phyloP scores from a whole-genome alignment of 1,284 basidiomycete species.

The Serendipita sp. region DNA sequence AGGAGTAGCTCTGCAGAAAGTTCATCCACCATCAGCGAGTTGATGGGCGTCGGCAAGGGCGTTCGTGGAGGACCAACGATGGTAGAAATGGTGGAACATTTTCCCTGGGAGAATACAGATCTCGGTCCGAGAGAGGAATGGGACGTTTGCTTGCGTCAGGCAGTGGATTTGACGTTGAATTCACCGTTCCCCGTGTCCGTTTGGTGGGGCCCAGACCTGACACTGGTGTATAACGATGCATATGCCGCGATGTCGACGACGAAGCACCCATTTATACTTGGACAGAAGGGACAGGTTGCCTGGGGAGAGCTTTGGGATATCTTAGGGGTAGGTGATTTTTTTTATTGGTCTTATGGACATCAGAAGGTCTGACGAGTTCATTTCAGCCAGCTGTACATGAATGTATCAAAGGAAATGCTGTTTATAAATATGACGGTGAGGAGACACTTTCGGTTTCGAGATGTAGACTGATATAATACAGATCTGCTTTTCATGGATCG shows the following conservation, averaged over 20 bases:
- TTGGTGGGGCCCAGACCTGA: constrained; percentile 4
- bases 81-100: constrained; percentile 7
- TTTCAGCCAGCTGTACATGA: neutral
- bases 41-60: neutral
- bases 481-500: constrained; percentile 3
- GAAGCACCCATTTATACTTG: constrained; percentile 7
- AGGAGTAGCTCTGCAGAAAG: no score
- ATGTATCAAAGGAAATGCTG: constrained; percentile 1
- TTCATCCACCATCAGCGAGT: neutral
- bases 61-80: neutral
- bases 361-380: no score
- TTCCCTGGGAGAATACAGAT: constrained; percentile 9
- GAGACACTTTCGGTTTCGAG: neutral
- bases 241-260: constrained; percentile 7
- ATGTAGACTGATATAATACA: neutral
- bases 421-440: neutral
- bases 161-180: constrained; percentile 1
- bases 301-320: constrained; percentile 9
- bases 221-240: constrained; percentile 9
- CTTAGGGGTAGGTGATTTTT: neutral
- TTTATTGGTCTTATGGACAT: neutral
- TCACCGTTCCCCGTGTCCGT: constrained; percentile 1
- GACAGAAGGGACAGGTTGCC: neutral
- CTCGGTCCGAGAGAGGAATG: constrained; percentile 7
- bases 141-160: neutral